Base-by-base conservation (phyloP, 2,329 filamentous ascomycete species). In the Alternaria brassicicola region DNA sequence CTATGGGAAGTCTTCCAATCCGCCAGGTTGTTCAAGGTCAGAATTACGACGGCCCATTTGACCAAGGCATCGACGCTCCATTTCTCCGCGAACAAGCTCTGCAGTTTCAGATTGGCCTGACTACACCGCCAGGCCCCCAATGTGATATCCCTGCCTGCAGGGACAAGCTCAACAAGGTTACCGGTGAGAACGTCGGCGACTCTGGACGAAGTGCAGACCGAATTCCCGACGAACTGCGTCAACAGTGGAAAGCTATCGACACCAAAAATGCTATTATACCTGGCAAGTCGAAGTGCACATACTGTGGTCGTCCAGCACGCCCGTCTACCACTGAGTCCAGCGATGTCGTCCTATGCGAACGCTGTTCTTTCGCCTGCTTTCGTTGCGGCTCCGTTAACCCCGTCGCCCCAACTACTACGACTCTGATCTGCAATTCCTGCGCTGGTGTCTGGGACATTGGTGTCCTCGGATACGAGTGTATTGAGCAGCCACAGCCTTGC, bases 11-110 rank as follows among this genome's bases (percentile, higher is more conserved):
- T 12, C 64, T 82, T 19, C 81, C 81, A 1, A 72, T 79, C 8
- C 67, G 69, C 6, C 81, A 83, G 63, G 79, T 77, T 8, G 75
- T 83, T 0, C 81, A 83, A 67, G 81, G 81, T 1, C 72, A 72
- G 0, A 69, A 70, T 2, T 83, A 83, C 52, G 28, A 38, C 6
- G 80, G 80, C 0, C 79, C 80, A 2, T 79, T 70, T 35, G 68
- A 76, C 52, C 28, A 41, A 2, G 57, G 62, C 42, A 19, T 71
- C 36, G 66, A 76, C 56, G 68, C 70, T 6, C 55, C 65, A 4
- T 54, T 64, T 41, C 59, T 76, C 31, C 64, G 71, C 43, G 53
- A 67, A 17, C 63, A 75, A 53, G 74, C 78, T 0, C 43, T 63
- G 1, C 52, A 62, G 2, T 77, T 78, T 33, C 80, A 82, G 50